Evolutionary conservation across 1,139 yeast species (phyloP), one percentile per base, ranked within the genome.

Genomic region (Suhomyces chickasaworum): DNA sequence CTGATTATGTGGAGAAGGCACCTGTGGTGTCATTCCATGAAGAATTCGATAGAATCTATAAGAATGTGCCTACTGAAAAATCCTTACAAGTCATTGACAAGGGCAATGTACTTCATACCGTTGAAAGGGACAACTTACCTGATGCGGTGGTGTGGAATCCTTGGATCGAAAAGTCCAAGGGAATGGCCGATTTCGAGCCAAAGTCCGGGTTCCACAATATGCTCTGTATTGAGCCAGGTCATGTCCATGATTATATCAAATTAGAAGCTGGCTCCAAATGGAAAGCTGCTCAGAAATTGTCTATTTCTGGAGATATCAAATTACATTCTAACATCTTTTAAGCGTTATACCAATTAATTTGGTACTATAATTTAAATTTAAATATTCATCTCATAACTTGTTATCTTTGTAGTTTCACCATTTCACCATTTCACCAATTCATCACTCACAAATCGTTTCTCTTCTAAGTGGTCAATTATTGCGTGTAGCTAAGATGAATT

Each of bases 141-240:
- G 98, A 93, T 62, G 80, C 89, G 18, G 98, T 93, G 41, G 97
- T 93, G 45, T 93, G 99, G 99, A 93, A 93, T 65, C 99, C 99
- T 21, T 93, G 98, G 99, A 74, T 80, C 55, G 80, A 85, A 45
- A 88, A 87, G 64, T 81, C 95, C 18, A 75, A 70, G 23, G 85
- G 86, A 1, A 87, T 93, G 91, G 84, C 74, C 31, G 99, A 93
- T 66, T 93, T 91, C 63, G 78, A 76, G 57, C 99, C 99, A 44
- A 89, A 88, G 62, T 65, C 71, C 44, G 98, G 97, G 3, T 93
- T 77, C 71, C 77, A 83, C 56, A 75, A 84, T 41, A 91, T 93
- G 98, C 80, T 93, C 49, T 93, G 99, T 69, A 80, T 93, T 46
- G 99, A 93, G 67, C 95, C 97, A 2, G 99, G 99, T 33, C 77